Evolutionary conservation across 1,139 yeast species (phyloP), one percentile per base, ranked within the genome.

Genomic region (Yamadazyma jaroonii): DNA sequence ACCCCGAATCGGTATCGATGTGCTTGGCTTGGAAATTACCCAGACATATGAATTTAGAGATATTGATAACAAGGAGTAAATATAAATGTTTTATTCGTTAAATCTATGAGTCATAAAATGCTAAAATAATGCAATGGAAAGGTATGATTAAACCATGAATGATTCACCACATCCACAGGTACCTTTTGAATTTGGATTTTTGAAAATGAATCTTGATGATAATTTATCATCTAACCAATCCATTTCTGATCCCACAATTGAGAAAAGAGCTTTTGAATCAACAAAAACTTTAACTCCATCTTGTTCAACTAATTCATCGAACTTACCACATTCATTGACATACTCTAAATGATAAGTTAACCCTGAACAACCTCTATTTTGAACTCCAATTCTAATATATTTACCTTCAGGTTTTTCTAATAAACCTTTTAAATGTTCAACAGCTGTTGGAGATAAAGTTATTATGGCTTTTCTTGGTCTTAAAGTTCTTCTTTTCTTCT

Each of bases 141-240:
- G 27, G 12, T 13, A 27, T 27, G 29, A 6, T n/a, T 65, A 89
- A 6, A 89, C 96, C 97, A 90, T 90, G 61, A 92, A 92, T 6
- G 96, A 87, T 65, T 92, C 98, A 40, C 97, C 98, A 62, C 98
- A 92, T 12, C 98, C 98, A 64, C 98, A 92, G 38, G 96, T 86
- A 25, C 97, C 97, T 67, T 90, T 92, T 34, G 95, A 84, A 62
- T 92, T 92, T 44, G 98, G 98, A 61, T 92, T 92, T 62, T 76
- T 82, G 70, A 92, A 92, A 27, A 92, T 88, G 59, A 92, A 92
- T 56, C 95, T 77, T 12, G 95, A 82, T 26, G 90, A 79, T 47
- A 92, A 70, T 61, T 88, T 89, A 57, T 92, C 97, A 56, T 92
- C 97, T 42, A 87, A 72, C 96, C 97, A 92, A 64, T 92, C 98